A percentile compares a stretch with the other conserved stretches of the same genome.
These are phyloP conservation scores for Fusarium siculi DNA, from an alignment of 2,329 filamentous ascomycete genomes.

Conservation along the genomic window DNA sequence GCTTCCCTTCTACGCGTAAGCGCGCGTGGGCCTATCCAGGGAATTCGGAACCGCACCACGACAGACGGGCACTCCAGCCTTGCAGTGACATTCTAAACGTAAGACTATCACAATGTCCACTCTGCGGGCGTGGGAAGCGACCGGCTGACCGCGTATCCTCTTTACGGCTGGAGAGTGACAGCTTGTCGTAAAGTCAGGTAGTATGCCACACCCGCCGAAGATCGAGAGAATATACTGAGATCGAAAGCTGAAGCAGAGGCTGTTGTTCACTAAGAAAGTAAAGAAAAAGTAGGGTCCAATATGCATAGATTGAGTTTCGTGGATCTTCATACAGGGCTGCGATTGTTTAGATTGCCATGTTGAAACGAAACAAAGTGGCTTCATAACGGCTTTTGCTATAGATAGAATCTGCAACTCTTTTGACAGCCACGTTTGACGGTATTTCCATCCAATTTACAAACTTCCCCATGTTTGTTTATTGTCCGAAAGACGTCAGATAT, in stretches of 20 bases:
- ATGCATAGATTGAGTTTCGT: background rate
- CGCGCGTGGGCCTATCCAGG: background rate
- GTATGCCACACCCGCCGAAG: background rate
- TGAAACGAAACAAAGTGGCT: constrained; percentile 1
- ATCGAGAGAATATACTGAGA: background rate
- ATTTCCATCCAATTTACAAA: constrained; percentile 1
- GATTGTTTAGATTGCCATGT: background rate
- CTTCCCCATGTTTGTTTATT: background rate
- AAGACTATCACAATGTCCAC: background rate
- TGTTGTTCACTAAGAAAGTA: background rate
- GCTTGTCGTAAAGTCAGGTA: background rate
- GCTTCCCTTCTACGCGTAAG: background rate
- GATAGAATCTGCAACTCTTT: background rate
- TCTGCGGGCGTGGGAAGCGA: background rate
- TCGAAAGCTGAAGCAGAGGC: background rate
- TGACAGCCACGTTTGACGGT: background rate
- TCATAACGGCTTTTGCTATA: background rate
- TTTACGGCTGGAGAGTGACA: background rate
- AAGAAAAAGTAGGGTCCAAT: background rate
- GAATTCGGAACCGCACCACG: background rate
- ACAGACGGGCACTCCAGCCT: background rate
- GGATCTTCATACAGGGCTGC: background rate
- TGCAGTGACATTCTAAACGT: background rate
- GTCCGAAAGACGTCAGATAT: background rate
- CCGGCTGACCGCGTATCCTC: background rate